phyloP scores from a whole-genome alignment of 2,329 filamentous ascomycete species.

The Beauveria bassiana region DNA sequence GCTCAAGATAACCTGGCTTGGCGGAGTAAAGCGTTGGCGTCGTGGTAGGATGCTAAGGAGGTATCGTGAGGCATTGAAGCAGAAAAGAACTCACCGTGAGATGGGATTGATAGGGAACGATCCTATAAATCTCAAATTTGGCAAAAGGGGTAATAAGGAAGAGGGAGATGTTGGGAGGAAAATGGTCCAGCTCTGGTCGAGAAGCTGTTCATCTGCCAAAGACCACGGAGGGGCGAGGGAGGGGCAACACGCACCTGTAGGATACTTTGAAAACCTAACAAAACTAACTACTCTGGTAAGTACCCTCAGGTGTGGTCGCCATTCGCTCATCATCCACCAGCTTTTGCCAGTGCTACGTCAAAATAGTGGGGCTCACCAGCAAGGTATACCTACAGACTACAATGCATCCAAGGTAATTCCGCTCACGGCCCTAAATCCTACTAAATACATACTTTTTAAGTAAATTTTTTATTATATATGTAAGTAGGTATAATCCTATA shows the following conservation, averaged over 20 bases:
- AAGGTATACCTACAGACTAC: not conserved
- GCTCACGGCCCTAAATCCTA: too few species aligned
- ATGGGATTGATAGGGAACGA: not conserved
- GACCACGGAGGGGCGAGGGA: conserved; percentile 8
- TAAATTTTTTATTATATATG: too few species aligned
- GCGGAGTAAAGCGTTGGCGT: conserved; percentile 2
- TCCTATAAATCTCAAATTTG: not conserved
- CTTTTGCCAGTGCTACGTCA: not conserved
- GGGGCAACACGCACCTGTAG: conserved; percentile 4
- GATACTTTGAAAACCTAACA: not conserved
- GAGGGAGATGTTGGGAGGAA: conserved; percentile 9
- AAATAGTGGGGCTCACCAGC: not conserved
- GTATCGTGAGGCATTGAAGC: not conserved
- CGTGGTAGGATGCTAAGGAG: conserved; percentile 9
- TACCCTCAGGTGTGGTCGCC: not conserved
- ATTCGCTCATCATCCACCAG: not conserved
- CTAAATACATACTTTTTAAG: too few species aligned
- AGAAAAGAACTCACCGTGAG: not conserved
- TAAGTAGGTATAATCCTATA: too few species aligned
- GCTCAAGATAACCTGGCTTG: not conserved
- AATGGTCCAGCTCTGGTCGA: conserved; percentile 5
- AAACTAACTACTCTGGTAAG: too few species aligned
- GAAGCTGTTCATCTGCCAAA: conserved; percentile 9
- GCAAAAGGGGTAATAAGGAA: not conserved
- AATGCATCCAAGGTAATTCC: too few species aligned